Conservation (phyloP, 495 filamentous ascomycete genomes). For the Penicillium riverlandense region DNA sequence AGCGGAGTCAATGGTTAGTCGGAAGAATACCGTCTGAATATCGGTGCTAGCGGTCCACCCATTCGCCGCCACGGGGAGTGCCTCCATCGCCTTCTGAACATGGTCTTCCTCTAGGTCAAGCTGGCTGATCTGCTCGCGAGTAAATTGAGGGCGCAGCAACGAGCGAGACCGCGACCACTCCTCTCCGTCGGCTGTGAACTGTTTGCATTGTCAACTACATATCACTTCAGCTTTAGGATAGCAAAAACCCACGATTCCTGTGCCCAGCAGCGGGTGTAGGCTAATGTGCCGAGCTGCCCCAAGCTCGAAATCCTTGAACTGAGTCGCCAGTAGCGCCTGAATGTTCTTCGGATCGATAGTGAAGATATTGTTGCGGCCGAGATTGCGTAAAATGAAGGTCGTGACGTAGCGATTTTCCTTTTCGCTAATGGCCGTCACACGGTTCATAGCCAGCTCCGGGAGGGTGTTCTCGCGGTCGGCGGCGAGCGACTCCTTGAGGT, state of each 20-base stretch:
- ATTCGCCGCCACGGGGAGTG: conserved; percentile 22
- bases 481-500: conserved; percentile 15
- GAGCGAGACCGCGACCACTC: conserved; percentile 47
- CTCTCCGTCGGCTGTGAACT: conserved; percentile 44
- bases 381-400: conserved; percentile 19
- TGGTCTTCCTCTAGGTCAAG: conserved; percentile 46
- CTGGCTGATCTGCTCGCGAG: conserved; percentile 43
- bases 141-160: conserved; percentile 50
- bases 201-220: neutral
- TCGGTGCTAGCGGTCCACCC: conserved; percentile 45
- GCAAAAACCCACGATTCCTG: conserved; percentile 35
- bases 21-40: conserved; percentile 55
- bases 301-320: conserved; percentile 47
- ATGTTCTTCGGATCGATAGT: conserved; percentile 51
- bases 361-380: conserved; percentile 21
- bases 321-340: conserved; percentile 45
- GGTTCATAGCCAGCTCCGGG: conserved; percentile 13
- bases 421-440: conserved; percentile 13
- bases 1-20: conserved; percentile 58
- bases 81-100: conserved; percentile 37
- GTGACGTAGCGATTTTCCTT: conserved; percentile 22
- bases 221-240: neutral
- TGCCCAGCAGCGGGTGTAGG: conserved; percentile 35
- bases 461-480: conserved; percentile 22
- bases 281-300: conserved; percentile 22